Conservation (phyloP, 2,329 filamentous ascomycete species). For the Sarocladium oryzae region DNA sequence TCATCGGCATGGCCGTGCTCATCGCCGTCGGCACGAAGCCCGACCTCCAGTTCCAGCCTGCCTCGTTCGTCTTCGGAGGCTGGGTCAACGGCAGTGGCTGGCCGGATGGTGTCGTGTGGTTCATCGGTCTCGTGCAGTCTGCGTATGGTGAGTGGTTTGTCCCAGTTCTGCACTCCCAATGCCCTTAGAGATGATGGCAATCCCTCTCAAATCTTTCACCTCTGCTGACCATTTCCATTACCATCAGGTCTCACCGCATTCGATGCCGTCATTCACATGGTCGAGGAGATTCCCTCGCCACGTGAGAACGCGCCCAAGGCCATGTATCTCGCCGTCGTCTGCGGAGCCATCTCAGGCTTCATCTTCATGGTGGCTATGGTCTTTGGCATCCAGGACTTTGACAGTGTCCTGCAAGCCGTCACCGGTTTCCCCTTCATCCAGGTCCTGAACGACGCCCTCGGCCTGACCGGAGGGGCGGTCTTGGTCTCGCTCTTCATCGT, state of each 20-base stretch:
- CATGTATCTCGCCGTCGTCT: constrained; percentile 37
- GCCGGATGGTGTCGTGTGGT: constrained; percentile 41
- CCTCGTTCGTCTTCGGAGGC: constrained; percentile 35
- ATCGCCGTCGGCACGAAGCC: constrained; percentile 37
- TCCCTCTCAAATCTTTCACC: too few relatives aligned
- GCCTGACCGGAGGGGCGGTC: constrained; percentile 23
- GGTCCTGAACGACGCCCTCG: constrained; percentile 23
- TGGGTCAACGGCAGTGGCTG: constrained; percentile 31
- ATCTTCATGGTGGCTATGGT: constrained; percentile 38
- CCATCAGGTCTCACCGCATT: constrained; percentile 44
- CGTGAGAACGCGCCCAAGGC: constrained; percentile 34
- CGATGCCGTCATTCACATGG: constrained; percentile 44
- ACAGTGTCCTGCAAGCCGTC: constrained; percentile 24
- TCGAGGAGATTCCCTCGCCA: constrained; percentile 40
- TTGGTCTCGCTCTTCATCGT: constrained; percentile 40
- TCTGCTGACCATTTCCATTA: too few relatives aligned
- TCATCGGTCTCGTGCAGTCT: constrained; percentile 41
- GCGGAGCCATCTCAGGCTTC: constrained; percentile 31
- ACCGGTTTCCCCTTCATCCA: constrained; percentile 34
- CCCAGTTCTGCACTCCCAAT: too few relatives aligned
- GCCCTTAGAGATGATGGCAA: too few relatives aligned
- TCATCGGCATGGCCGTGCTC: constrained; percentile 37
- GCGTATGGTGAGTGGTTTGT: too few relatives aligned
- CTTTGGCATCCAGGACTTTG: constrained; percentile 33
- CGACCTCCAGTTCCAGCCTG: constrained; percentile 33